Conservation (phyloP, 2,329 filamentous ascomycete genomes). For the Tricladium varicosporioides region DNA sequence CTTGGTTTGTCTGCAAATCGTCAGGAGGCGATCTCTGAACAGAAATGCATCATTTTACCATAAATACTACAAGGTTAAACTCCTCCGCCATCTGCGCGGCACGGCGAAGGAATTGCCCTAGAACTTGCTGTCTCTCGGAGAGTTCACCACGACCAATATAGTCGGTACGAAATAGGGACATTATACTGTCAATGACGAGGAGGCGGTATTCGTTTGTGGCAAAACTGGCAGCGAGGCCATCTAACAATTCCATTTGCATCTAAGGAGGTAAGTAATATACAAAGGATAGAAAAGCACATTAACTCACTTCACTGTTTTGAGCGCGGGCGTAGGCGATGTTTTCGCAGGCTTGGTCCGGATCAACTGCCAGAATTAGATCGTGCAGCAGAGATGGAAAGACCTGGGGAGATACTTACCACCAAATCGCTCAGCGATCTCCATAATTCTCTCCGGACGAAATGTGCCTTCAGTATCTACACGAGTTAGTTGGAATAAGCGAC, state of each 20-base stretch:
- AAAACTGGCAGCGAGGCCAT: constrained; percentile 59
- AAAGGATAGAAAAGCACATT: not conserved
- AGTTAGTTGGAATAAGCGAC: constrained; percentile 7
- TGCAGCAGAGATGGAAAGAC: too few species aligned
- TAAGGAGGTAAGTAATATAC: constrained; percentile 29
- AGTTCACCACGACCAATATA: constrained; percentile 66
- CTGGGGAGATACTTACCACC: constrained; percentile 37
- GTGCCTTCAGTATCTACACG: constrained; percentile 56
- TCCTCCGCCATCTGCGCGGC: constrained; percentile 66
- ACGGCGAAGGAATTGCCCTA: constrained; percentile 63
- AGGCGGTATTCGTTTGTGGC: constrained; percentile 62
- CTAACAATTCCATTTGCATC: constrained; percentile 58
- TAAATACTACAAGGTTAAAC: constrained; percentile 65
- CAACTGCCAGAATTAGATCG: constrained; percentile 38
- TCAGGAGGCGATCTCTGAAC: not conserved
- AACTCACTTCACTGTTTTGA: constrained; percentile 56
- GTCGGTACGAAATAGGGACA: constrained; percentile 67
- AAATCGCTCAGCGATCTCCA: constrained; percentile 65
- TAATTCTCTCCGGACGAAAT: constrained; percentile 65
- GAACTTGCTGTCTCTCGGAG: constrained; percentile 65
- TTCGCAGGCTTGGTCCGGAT: constrained; percentile 58
- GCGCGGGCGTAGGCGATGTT: constrained; percentile 66
- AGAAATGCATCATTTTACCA: constrained; percentile 40
- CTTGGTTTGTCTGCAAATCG: constrained; percentile 61
- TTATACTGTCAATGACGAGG: constrained; percentile 68